Evolutionary conservation across 1,139 yeast species (phyloP), one percentile per base, ranked within the genome.

Genomic region (Insectozyma bohioensis): DNA sequence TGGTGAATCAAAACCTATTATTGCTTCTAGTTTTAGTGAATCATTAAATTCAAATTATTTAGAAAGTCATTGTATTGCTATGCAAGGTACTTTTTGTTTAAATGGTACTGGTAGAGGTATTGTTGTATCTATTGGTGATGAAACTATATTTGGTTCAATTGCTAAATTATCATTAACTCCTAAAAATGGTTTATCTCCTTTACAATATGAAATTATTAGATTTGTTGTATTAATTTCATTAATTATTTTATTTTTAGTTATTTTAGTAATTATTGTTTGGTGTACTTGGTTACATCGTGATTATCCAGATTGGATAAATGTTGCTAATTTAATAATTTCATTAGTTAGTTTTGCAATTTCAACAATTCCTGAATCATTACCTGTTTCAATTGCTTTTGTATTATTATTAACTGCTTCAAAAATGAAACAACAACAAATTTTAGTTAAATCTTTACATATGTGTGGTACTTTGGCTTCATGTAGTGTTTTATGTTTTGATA

Each of bases 61-160:
- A 36, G 79, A 74, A 44, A 58, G 70, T 26, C 46, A 50, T 20
- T 61, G 69, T 45, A 59, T 61, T 31, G 66, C 63, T 4, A 56
- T 61, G 63, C 76, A 70, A 50, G 78, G 79, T 16, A 69, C 78
- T 1, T 60, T 60, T 34, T 39, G 58, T 50, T 46, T 58, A 22
- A 47, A 49, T 33, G 66, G 67, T 6, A 37, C 46, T 10, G 67
- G 66, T 14, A 47, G 39, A 31, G 66, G 66, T 15, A 41, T 61
- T 19, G 63, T 58, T 14, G 63, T 60, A 14, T 41, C 56, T 3
- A 59, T 55, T 22, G 67, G 65, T 31, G 63, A 59, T 33, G 40
- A 47, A 4, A 61, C 67, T 6, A 51, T 58, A 9, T 61, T 61
- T 39, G 66, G 67, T 10, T 49, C 52, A 26, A 59, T 61, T 36